Evolutionary conservation across 768 basidiomycete genomes (phyloP).

Genomic region (Boletus edulis): DNA sequence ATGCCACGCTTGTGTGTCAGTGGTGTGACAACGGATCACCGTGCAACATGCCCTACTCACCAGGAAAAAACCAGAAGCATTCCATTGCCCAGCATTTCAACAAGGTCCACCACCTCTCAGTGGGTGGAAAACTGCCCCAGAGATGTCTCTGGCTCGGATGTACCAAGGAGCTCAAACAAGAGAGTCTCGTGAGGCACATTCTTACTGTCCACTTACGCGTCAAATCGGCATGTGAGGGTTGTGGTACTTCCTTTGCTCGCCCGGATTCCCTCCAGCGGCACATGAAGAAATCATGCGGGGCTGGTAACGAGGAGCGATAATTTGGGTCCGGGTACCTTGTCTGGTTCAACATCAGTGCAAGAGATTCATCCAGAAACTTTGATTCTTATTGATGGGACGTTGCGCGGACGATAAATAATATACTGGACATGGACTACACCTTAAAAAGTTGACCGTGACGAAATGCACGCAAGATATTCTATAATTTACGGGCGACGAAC

Average conservation of each 20-base stretch:
- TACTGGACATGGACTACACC: no score
- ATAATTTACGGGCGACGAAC: neutral
- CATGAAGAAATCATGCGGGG: conserved; percentile 16
- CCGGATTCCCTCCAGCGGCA: conserved; percentile 27
- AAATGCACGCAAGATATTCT: no score
- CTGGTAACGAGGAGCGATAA: neutral
- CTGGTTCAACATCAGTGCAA: no score
- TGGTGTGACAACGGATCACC: conserved; percentile 9
- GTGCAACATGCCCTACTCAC: neutral
- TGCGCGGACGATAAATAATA: no score
- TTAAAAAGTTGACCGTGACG: no score
- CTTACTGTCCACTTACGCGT: conserved; percentile 20
- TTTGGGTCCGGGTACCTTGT: neutral
- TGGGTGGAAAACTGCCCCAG: conserved; percentile 1
- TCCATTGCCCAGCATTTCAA: conserved; percentile 12
- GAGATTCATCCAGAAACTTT: no score
- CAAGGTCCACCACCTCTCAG: conserved; percentile 1
- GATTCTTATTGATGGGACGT: no score
- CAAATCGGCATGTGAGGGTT: conserved; percentile 9
- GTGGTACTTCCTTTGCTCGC: conserved; percentile 26
- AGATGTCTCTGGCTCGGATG: conserved; percentile 22
- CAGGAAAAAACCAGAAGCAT: conserved; percentile 9
- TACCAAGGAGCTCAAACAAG: conserved; percentile 20
- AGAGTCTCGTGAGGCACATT: conserved; percentile 26
- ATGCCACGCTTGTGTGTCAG: neutral